These are phyloP conservation scores for Acanthamoeba lenticulata DNA, from an alignment of 208 protist genomes.

Conservation along the genomic window DNA sequence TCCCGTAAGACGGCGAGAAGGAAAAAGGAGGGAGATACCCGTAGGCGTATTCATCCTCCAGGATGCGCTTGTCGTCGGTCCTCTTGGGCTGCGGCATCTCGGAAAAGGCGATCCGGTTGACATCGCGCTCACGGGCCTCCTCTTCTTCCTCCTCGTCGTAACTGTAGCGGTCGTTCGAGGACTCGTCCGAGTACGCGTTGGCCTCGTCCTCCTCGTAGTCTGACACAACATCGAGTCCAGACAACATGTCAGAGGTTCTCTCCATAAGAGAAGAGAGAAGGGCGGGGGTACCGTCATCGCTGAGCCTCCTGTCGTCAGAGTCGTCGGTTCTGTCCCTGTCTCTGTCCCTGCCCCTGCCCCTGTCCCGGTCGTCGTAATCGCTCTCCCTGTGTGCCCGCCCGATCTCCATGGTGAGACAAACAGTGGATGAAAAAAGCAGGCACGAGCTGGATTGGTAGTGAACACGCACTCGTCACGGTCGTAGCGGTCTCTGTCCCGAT, in stretches of 20 bases:
- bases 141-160: neutral
- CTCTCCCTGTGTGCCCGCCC: too few relatives aligned
- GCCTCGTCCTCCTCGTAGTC: neutral
- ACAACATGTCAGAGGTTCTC: neutral
- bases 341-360: neutral
- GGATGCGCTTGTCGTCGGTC: neutral
- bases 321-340: neutral
- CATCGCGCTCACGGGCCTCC: neutral
- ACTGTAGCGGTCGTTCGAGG: neutral
- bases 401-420: too few relatives aligned
- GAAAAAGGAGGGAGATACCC: neutral
- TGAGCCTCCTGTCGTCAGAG: neutral
- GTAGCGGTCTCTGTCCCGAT: neutral
- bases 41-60: neutral
- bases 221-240: too few relatives aligned
- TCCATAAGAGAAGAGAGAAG: neutral
- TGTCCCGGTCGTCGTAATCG: neutral
- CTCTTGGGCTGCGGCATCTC: slow-evolving; percentile 46
- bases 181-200: neutral
- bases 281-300: neutral
- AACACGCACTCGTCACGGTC: neutral
- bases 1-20: neutral
- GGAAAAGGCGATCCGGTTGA: neutral
- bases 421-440: neutral
- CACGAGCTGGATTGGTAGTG: neutral